Conservation (phyloP, 2,329 filamentous ascomycete species). For the Ophiostoma pallidulum region DNA sequence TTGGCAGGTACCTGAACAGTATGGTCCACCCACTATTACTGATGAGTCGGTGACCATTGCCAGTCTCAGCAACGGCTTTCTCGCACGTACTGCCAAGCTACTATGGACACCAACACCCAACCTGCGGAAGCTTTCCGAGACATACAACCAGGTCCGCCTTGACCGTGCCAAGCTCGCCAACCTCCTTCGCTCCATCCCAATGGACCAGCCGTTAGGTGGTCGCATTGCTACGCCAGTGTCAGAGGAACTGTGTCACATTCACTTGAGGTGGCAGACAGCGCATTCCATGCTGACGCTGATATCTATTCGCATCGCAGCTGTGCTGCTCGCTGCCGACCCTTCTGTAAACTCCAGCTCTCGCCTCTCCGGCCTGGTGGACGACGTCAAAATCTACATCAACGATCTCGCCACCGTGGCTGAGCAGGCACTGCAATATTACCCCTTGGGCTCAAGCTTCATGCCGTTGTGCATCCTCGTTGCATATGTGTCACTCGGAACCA, state of each 20-base stretch:
- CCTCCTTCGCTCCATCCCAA: constrained; percentile 3
- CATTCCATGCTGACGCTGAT: constrained; percentile 11
- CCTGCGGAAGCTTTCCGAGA: not conserved
- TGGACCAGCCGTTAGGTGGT: not conserved
- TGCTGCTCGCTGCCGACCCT: not conserved
- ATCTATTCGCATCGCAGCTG: constrained; percentile 8
- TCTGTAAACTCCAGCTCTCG: not conserved
- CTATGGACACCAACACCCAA: not conserved
- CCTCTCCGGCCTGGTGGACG: not conserved
- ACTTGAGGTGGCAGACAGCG: constrained; percentile 9
- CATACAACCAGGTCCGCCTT: not conserved
- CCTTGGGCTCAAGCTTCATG: constrained; percentile 13
- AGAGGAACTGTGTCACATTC: not conserved
- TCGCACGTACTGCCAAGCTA: not conserved
- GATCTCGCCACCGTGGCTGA: constrained; percentile 4
- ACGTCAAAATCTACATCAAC: constrained; percentile 2
- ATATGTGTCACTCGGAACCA: not conserved
- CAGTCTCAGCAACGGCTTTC: not conserved
- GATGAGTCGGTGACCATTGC: constrained; percentile 1
- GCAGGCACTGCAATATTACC: constrained; percentile 11
- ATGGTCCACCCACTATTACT: not conserved
- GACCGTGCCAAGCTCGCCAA: constrained; percentile 4
- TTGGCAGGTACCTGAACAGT: constrained; percentile 1
- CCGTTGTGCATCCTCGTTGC: constrained; percentile 11
- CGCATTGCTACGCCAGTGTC: not conserved